Base-by-base conservation (phyloP, 441 rosid species). In the Adansonia madagascariensis region DNA sequence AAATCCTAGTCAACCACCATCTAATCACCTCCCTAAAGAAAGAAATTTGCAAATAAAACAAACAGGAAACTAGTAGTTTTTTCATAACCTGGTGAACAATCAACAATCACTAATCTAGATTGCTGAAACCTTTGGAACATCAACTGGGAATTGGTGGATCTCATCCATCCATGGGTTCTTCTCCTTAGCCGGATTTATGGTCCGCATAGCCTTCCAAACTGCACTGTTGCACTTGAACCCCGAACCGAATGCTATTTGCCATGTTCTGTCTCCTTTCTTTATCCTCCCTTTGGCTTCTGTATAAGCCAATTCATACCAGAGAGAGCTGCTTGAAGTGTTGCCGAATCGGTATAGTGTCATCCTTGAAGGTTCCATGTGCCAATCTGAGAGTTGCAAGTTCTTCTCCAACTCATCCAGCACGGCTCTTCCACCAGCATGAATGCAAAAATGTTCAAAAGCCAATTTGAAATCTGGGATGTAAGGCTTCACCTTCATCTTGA, bases 381-480 rank as follows among this genome's bases (percentile, higher is more conserved):
- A 79, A 43, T 75, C 82, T 0, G 84, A 75, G 50, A 82, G 80
- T 17, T 82, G 80, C 75, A 82, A 70, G 80, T 82, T 82, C 78
- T 76, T 82, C 82, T 82, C 78, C 57, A 67, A 43, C 52, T 72
- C 75, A 41, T 72, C 75, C 14, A 72, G 27, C 1, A 72, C 75
- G 4, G 75, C 75, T 57, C 75, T 56, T 10, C 75, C 75, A 17
- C 75, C 75, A 10, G 75, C 75, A 17, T 72, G 75, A 57, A 82
- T 82, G 77, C 84, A 82, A 74, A 82, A 82, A 67, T 79, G 82
- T 71, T 82, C 84, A 1, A 82, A 82, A 65, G 84, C 84, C 53
- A 78, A 44, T 44, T 82, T 82, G 77, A 82, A 82, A 55, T 82
- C 84, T 1, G 82, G 82, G 44, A 82, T 82, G 35, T 82, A 82